Conservation (phyloP, 2,329 filamentous ascomycete species). For the Chaetothyriales sp. region DNA sequence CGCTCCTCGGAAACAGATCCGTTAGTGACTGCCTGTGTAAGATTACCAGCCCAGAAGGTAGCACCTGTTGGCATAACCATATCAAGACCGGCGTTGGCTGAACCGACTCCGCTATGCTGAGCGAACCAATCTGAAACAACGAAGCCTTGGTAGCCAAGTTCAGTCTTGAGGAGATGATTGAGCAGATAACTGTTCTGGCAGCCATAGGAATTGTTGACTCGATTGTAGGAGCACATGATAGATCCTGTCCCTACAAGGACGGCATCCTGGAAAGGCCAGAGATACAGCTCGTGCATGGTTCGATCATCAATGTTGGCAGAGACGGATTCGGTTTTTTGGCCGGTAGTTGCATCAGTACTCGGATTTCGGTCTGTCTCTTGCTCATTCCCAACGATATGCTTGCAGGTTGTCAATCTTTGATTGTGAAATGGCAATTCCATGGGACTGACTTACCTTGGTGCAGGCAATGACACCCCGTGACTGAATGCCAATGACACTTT, state of each 20-base stretch:
- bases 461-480: constrained; percentile 28
- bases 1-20: constrained; percentile 26
- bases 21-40: constrained; percentile 25
- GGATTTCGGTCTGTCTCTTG: constrained; percentile 37
- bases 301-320: constrained; percentile 53
- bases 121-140: constrained; percentile 33
- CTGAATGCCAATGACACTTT: constrained; percentile 33
- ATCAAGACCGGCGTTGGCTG: constrained; percentile 30
- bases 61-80: constrained; percentile 29
- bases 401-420: constrained; percentile 7
- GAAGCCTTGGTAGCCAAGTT: constrained; percentile 37
- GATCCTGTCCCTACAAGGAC: constrained; percentile 48
- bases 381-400: constrained; percentile 48
- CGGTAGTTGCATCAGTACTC: constrained; percentile 33
- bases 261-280: constrained; percentile 65
- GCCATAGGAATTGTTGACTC: constrained; percentile 33
- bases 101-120: constrained; percentile 28
- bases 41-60: constrained; percentile 23
- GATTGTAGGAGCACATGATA: constrained; percentile 35
- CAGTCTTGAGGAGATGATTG: constrained; percentile 34
- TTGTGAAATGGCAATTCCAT: background rate
- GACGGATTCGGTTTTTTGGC: constrained; percentile 28
- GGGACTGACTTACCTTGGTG: constrained; percentile 5
- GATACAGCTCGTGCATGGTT: constrained; percentile 59
- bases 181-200: constrained; percentile 34